Base-by-base conservation (phyloP, 257 asterid species). In the Avicennia marina region DNA sequence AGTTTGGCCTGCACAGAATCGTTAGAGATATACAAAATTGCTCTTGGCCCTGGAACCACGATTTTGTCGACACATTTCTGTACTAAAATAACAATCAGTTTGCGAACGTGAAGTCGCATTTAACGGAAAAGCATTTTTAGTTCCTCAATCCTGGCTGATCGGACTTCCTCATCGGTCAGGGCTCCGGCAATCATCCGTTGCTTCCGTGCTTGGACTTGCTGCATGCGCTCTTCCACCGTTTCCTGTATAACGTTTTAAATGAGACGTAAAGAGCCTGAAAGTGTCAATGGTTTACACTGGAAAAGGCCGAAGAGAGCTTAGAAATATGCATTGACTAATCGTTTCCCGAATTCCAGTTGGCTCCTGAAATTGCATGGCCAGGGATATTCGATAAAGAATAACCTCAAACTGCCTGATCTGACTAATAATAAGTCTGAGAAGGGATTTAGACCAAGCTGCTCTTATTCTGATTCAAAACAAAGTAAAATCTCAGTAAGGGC, bases 111-210 rank as follows among this genome's bases (percentile, higher is more conserved):
- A 27, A 43, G n/a, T 15, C 6, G 11, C 19, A 51, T 2, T 62
- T 63, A 89, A 50, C 89, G 71, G 55, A 86, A 89, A 4, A 89
- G 87, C 94, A 83, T 83, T 57, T 85, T 83, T 49, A 89, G 95
- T 31, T 89, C 94, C 9, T 89, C 94, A 1, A 89, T 49, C 59
- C 95, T 72, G 6, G 87, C 78, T 0, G 87, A 79, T 42, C 95
- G 82, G 66, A 89, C 90, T 64, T 89, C 94, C 48, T 85, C 95
- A 13, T 83, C 94, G 21, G 95, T 85, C 2, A 89, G 53, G 1
- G 94, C 96, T 46, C 96, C 95, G 6, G 90, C 85, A 8, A 85
- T 83, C 95, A 83, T 75, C 34, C 84, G 71, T 51, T 83, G 91
- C 72, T 89, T 85, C 60, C 81, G 68, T 24, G 84, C 85, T 71